Evolutionary conservation across 1,139 yeast species (phyloP).

Genomic region (Barnettozyma hawaiiensis): DNA sequence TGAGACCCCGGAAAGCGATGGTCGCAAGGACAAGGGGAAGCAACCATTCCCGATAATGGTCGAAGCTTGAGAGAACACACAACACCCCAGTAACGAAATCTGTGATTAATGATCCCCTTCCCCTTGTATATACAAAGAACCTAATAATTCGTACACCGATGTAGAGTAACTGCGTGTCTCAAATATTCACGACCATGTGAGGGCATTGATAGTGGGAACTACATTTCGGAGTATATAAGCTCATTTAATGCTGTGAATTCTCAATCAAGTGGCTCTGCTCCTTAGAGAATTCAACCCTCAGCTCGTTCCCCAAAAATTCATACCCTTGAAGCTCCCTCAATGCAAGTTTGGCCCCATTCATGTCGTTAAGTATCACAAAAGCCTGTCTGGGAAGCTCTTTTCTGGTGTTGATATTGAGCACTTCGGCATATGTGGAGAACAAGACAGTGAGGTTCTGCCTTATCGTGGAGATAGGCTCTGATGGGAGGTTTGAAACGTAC

Average conservation of each 20-base stretch:
- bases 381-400: constrained; percentile 62
- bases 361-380: constrained; percentile 51
- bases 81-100: background rate
- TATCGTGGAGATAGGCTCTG: constrained; percentile 35
- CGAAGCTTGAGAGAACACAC: constrained; percentile 15
- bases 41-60: constrained; percentile 26
- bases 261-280: constrained; percentile 31
- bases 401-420: constrained; percentile 46
- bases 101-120: background rate
- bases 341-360: constrained; percentile 50
- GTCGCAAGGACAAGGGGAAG: constrained; percentile 24
- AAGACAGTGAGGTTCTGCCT: constrained; percentile 54
- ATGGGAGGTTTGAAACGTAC: constrained; percentile 9
- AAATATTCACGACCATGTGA: background rate
- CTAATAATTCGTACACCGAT: no score
- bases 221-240: no score
- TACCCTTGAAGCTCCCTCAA: constrained; percentile 43
- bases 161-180: no score
- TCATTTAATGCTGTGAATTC: background rate
- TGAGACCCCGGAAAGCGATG: constrained; percentile 43
- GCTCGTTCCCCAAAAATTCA: constrained; percentile 49
- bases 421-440: constrained; percentile 64
- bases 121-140: background rate
- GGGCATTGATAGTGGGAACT: no score
- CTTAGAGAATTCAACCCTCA: constrained; percentile 45